Conservation (phyloP, 345 rosid species). For the Aquilaria malaccensis region DNA sequence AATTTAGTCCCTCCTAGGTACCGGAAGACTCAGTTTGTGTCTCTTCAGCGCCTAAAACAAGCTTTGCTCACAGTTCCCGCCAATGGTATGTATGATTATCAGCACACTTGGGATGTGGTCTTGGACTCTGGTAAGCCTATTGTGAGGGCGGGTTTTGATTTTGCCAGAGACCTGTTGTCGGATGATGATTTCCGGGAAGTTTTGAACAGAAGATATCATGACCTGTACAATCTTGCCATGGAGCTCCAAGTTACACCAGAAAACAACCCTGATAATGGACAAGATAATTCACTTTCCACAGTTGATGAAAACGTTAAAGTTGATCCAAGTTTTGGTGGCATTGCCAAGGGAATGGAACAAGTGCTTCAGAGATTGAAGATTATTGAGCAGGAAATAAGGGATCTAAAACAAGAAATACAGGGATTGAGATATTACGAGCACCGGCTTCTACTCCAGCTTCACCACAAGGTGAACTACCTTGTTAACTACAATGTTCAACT, state of each 20-base stretch:
- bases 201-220: constrained; percentile 73
- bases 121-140: constrained; percentile 57
- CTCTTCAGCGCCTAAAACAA: constrained; percentile 64
- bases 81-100: constrained; percentile 87
- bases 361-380: constrained; percentile 83
- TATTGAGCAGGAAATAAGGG: constrained; percentile 92
- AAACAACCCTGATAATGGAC: constrained; percentile 31
- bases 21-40: constrained; percentile 60
- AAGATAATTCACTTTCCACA: constrained; percentile 16
- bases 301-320: constrained; percentile 42
- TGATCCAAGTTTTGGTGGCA: constrained; percentile 79
- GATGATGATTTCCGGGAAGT: constrained; percentile 96
- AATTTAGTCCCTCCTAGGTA: constrained; percentile 69
- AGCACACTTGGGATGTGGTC: constrained; percentile 82
- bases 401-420: constrained; percentile 93
- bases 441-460: constrained; percentile 79
- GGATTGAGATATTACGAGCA: constrained; percentile 89
- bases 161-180: constrained; percentile 83
- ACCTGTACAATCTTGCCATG: constrained; percentile 70
- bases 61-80: constrained; percentile 89
- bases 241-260: constrained; percentile 79
- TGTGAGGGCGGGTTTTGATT: constrained; percentile 65
- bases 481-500: constrained; percentile 78
- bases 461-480: constrained; percentile 83
- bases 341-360: constrained; percentile 86